These are phyloP conservation scores for Hypoxylon lienhwacheense DNA, from an alignment of 495 filamentous ascomycete genomes.

Conservation along the genomic window DNA sequence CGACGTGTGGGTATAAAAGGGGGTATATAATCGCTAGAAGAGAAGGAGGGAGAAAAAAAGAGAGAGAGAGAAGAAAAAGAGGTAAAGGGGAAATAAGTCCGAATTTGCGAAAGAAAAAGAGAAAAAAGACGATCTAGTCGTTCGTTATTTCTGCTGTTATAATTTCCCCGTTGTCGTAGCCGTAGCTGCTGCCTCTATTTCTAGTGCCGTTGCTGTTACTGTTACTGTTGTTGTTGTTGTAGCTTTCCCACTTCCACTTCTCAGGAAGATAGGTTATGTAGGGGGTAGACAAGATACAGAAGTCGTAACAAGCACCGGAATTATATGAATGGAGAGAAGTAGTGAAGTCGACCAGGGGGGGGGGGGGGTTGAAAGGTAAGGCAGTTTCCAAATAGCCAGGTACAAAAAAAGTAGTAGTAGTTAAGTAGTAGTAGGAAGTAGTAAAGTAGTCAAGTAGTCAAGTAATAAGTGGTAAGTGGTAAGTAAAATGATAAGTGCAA, in stretches of 20 bases:
- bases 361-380: neutral
- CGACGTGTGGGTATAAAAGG: slow-evolving; percentile 42
- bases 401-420: neutral
- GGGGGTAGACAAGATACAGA: slow-evolving; percentile 6
- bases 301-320: slow-evolving; percentile 16
- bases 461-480: slow-evolving; percentile 7
- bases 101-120: slow-evolving; percentile 17
- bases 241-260: slow-evolving; percentile 14
- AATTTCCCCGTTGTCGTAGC: no score
- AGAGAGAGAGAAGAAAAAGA: slow-evolving; percentile 12
- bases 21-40: slow-evolving; percentile 39
- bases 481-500: neutral
- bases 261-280: neutral
- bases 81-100: no score
- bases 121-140: slow-evolving; percentile 4
- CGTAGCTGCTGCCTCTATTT: no score
- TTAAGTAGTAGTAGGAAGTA: slow-evolving; percentile 15
- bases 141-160: neutral
- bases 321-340: slow-evolving; percentile 2
- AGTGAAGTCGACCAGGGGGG: neutral
- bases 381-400: neutral
- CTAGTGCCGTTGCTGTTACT: neutral
- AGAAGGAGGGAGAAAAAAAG: slow-evolving; percentile 13
- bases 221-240: neutral
- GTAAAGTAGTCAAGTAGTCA: slow-evolving; percentile 11